Base-by-base conservation (phyloP, 257 asterid species). In the Jacaranda mimosifolia region DNA sequence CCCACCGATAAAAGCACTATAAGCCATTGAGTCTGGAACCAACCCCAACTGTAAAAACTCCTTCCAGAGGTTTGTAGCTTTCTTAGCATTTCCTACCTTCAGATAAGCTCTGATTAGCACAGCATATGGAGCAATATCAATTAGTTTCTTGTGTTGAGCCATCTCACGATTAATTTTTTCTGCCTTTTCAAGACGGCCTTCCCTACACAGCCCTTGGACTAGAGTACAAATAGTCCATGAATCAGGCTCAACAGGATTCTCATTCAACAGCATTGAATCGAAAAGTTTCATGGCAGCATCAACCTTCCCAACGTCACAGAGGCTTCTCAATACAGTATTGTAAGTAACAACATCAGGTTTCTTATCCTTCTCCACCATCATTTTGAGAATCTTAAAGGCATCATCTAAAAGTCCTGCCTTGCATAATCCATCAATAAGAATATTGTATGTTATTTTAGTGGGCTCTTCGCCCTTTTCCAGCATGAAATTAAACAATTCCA, bases 141-240 rank as follows among this genome's bases (percentile, higher is more conserved):
- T 85, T 7, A 68, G 46, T 62, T 76, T 81, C 75, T 81, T 81
- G 62, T 51, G 70, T 80, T 79, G 79, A 70, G 74, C 80, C 89
- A 89, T 86, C 77, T 74, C 77, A 57, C 83, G 87, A 19, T 70
- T 82, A 64, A 92, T 70, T 51, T 79, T 62, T 76, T 80, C 90
- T 0, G 97, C 97, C 75, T 84, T 81, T 39, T 68, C 73, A 42
- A 83, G 81, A 68, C 77, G 80, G 42, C 90, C 93, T 75, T 87
- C 89, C 72, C 58, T 80, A 80, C 97, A 92, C 40, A 92, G 83
- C 75, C 97, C 97, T 79, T 81, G 88, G 63, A 92, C 85, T 49
- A 92, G 42, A 21, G 80, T 66, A 59, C 85, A 64, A 38, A 82
- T 12, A 10, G 93, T 91, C 85, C 84, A 74, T 38, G 89, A 83